Evolutionary conservation across 177 flowering plant genomes (phyloP), one percentile per base, ranked within the genome.

Genomic region (Vitis hybrid): DNA sequence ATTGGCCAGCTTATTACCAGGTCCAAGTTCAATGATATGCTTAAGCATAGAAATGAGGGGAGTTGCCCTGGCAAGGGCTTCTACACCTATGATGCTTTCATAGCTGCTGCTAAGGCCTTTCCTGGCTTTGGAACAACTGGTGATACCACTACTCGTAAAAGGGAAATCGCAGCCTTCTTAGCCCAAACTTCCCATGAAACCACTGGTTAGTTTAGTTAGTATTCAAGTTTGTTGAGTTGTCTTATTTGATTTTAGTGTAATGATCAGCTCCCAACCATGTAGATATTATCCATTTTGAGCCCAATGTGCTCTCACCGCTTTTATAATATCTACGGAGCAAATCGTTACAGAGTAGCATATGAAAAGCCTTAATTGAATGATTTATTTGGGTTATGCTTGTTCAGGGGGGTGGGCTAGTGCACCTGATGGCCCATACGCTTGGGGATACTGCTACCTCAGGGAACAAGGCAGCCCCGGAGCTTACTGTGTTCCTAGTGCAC

Each of bases 101-200:
- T 84, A 3, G 35, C 63, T 1, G 88, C 89, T 3, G 88, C 89
- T 0, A 66, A 57, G 13, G 51, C 80, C 11, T 88, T 82, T 48
- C 8, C 9, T 2, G 86, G 65, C 4, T 88, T 88, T 57, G 90
- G 76, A 1, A 76, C 80, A 1, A 78, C 82, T 2, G 91, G 91
- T 0, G 82, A 84, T 66, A 58, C 11, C 9, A 56, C 58, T 11
- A 79, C 84, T 0, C 76, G 83, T 0, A 83, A 80, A 56, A 83
- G 86, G 64, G 90, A 86, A 75, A 63, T 88, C 49, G 90, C 91
- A 1, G 91, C 91, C 41, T 88, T 88, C 78, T 79, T 87, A 5
- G 91, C 68, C 41, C 91, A 87, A 63, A 87, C 89, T 32, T 86
- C 89, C 15, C 88, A 84, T 32, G 85, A 86, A 73, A 86, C 91